Percentiles rank a stretch among this genome's conserved stretches.
Evolutionary conservation across 108 stramenopile species (phyloP).

Genomic region (Aurantiochytrium sp.): DNA sequence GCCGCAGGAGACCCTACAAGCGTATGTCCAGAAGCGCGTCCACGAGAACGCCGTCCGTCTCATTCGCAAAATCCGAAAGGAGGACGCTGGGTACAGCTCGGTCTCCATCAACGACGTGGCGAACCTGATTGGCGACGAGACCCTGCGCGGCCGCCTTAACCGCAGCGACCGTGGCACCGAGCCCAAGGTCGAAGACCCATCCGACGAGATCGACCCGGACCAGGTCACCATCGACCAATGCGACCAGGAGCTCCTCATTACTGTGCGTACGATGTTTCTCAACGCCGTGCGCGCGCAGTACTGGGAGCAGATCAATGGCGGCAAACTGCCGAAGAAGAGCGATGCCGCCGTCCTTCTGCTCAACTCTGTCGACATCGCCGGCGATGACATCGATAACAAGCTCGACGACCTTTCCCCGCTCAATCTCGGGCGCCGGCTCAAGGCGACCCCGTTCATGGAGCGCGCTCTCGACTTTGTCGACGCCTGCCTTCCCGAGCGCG

Average conservation of each 20-base stretch:
- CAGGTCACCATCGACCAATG: too few species aligned
- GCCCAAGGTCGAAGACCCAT: not conserved
- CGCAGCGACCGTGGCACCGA: too few species aligned
- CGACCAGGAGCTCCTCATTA: not conserved
- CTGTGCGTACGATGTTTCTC: not conserved
- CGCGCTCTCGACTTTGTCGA: not conserved
- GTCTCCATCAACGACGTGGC: not conserved
- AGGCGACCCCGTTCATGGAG: not conserved
- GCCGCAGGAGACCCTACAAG: not conserved
- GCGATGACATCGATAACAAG: not conserved
- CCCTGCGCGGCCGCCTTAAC: not conserved
- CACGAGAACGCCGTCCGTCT: not conserved
- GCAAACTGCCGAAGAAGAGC: not conserved
- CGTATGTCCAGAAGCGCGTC: not conserved
- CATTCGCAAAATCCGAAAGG: not conserved
- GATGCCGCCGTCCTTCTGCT: not conserved
- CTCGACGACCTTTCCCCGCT: not conserved
- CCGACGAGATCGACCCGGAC: too few species aligned
- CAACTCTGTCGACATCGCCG: not conserved
- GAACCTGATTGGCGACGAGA: not conserved
- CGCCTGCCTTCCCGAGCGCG: not conserved
- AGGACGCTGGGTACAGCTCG: not conserved
- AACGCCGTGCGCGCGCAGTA: not conserved
- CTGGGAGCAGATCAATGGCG: conserved; percentile 14
- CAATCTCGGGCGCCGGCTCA: not conserved